A percentile compares a stretch with the other conserved stretches of the same genome.
These are phyloP conservation scores for Grigorovia yakushimaensis DNA, from an alignment of 805 yeast genomes.

Conservation along the genomic window DNA sequence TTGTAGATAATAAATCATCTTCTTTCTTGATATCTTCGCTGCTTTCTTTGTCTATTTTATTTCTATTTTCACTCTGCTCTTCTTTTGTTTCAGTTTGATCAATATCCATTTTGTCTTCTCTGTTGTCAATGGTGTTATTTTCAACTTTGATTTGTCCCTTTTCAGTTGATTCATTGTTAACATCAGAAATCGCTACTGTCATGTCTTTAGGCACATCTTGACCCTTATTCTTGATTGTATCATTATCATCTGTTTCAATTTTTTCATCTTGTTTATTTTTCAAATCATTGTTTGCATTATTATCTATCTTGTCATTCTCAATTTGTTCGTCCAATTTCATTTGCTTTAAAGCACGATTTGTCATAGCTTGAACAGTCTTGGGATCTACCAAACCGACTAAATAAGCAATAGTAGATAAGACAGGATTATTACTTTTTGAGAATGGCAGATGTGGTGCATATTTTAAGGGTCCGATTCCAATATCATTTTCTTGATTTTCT, in stretches of 20 bases:
- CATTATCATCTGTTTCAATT: not conserved
- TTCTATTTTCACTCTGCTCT: slow-evolving; percentile 1
- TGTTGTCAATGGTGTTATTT: not conserved
- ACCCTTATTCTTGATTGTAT: too few species aligned
- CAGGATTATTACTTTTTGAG: slow-evolving; percentile 82
- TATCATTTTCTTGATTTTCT: slow-evolving; percentile 10
- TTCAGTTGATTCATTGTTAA: not conserved
- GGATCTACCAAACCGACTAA: slow-evolving; percentile 79
- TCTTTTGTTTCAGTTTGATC: slow-evolving; percentile 1
- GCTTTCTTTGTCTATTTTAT: not conserved
- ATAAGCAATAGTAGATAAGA: slow-evolving; percentile 84
- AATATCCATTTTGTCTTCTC: not conserved
- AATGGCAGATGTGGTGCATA: slow-evolving; percentile 80
- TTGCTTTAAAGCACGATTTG: slow-evolving; percentile 43
- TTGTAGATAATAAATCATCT: not conserved
- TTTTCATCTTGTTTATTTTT: slow-evolving; percentile 2
- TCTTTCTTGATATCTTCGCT: not conserved
- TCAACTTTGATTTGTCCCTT: not conserved
- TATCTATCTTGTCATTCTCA: slow-evolving; percentile 4
- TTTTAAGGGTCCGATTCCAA: slow-evolving; percentile 60
- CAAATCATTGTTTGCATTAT: slow-evolving; percentile 4
- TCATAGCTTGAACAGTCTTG: slow-evolving; percentile 75
- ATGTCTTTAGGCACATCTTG: too few species aligned
- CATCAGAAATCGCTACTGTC: not conserved
- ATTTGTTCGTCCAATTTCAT: slow-evolving; percentile 5